Conservation (phyloP, 768 basidiomycete species). For the Amanita pseudoporphyria region DNA sequence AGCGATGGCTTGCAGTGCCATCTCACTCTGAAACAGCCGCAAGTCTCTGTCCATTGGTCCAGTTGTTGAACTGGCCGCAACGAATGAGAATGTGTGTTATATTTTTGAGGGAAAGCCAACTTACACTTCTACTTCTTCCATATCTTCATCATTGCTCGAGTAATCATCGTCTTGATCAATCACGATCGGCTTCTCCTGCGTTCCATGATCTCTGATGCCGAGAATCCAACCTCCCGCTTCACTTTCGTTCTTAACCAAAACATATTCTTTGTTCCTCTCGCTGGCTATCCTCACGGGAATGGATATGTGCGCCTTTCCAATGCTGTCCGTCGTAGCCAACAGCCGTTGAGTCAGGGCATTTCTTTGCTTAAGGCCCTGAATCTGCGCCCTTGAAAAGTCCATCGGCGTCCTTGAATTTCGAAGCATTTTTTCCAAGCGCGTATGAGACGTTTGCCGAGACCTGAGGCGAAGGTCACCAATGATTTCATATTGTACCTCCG, state of each 20-base stretch:
- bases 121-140: constrained; percentile 77
- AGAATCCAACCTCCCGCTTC: constrained; percentile 89
- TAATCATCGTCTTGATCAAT: constrained; percentile 56
- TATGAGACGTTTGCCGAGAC: constrained; percentile 90
- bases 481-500: constrained; percentile 97
- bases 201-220: constrained; percentile 76
- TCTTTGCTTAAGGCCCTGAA: constrained; percentile 79
- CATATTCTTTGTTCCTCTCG: constrained; percentile 89
- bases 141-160: constrained; percentile 45
- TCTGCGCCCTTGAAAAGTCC: constrained; percentile 96
- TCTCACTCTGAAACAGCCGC: constrained; percentile 47
- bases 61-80: constrained; percentile 21
- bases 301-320: constrained; percentile 80
- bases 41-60: constrained; percentile 47
- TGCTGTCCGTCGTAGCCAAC: constrained; percentile 82
- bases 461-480: constrained; percentile 92
- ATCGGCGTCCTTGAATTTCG: constrained; percentile 68
- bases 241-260: constrained; percentile 89
- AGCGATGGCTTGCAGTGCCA: constrained; percentile 53
- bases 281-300: constrained; percentile 94
- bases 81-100: not conserved
- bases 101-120: constrained; percentile 15
- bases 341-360: constrained; percentile 92
- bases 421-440: constrained; percentile 87
- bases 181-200: constrained; percentile 75